Evolutionary conservation across 139 green algal genomes (phyloP).

Genomic region (Tetraselmis striata): DNA sequence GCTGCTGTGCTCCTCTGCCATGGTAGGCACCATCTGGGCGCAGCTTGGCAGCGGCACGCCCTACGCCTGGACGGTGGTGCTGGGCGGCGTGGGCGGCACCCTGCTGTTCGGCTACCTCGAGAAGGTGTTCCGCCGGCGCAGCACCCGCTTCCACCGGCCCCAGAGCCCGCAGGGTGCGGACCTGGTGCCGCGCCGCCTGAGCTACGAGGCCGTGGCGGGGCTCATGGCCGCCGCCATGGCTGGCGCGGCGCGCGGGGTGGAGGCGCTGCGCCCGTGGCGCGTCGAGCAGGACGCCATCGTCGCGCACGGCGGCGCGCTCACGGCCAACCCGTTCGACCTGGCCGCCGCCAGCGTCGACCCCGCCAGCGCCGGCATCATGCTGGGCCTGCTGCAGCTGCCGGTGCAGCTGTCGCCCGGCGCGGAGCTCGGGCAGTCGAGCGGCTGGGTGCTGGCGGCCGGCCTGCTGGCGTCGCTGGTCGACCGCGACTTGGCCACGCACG

Average conservation of each 20-base stretch:
- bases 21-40: constrained; percentile 7
- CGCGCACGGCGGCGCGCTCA: not conserved
- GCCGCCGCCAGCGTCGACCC: not conserved
- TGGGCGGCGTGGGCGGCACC: not conserved
- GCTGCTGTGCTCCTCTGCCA: too few species aligned
- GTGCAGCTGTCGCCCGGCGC: not conserved
- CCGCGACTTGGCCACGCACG: not conserved
- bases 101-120: constrained; percentile 5
- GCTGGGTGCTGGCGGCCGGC: not conserved
- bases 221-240: not conserved
- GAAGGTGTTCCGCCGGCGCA: not conserved
- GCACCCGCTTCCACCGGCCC: not conserved
- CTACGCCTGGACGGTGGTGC: not conserved
- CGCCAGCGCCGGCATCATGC: not conserved
- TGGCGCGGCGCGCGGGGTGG: not conserved
- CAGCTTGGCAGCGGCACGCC: not conserved
- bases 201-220: not conserved
- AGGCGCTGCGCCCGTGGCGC: not conserved
- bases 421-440: not conserved
- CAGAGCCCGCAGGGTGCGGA: not conserved
- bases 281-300: not conserved
- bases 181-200: not conserved
- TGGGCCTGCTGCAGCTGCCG: constrained; percentile 2
- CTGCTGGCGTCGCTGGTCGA: not conserved
- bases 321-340: not conserved